These are phyloP conservation scores for Mortierella sp. DNA, from an alignment of 371 early-diverging fungal species.

Conservation along the genomic window DNA sequence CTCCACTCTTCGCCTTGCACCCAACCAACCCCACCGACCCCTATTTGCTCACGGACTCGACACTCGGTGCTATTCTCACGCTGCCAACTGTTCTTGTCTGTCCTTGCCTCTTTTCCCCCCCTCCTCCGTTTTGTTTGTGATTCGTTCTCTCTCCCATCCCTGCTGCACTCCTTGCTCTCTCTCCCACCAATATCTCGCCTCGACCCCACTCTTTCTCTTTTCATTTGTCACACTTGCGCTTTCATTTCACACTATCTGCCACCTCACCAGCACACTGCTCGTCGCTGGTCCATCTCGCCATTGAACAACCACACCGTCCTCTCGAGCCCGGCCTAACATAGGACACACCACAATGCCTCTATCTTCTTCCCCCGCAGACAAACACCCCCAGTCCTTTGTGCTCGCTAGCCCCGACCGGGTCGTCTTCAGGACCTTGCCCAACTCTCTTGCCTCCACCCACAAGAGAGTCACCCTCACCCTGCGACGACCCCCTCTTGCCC, in stretches of 20 bases:
- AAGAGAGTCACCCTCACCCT: conserved; percentile 47
- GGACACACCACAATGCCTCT: conserved; percentile 22
- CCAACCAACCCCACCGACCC: too few relatives aligned
- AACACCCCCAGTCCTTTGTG: conserved; percentile 33
- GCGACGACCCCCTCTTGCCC: conserved; percentile 14
- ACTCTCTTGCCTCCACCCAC: conserved; percentile 48
- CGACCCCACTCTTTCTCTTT: background rate
- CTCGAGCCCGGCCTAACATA: background rate
- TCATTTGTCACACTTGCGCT: conserved; percentile 1
- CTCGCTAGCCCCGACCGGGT: conserved; percentile 49
- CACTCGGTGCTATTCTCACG: too few relatives aligned
- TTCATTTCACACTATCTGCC: background rate
- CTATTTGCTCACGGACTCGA: too few relatives aligned
- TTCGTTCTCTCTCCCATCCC: background rate
- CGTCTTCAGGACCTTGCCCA: conserved; percentile 46
- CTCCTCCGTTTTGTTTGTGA: too few relatives aligned
- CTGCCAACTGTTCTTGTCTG: too few relatives aligned
- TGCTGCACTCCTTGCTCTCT: background rate
- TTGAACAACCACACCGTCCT: background rate
- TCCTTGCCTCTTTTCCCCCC: too few relatives aligned
- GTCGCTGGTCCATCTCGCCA: background rate
- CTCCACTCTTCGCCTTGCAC: background rate
- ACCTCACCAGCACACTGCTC: background rate
- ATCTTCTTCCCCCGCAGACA: conserved; percentile 26
- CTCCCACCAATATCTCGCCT: background rate